phyloP scores from a whole-genome alignment of 2,329 filamentous ascomycete genomes.

The Cladosporium oxysporum region DNA sequence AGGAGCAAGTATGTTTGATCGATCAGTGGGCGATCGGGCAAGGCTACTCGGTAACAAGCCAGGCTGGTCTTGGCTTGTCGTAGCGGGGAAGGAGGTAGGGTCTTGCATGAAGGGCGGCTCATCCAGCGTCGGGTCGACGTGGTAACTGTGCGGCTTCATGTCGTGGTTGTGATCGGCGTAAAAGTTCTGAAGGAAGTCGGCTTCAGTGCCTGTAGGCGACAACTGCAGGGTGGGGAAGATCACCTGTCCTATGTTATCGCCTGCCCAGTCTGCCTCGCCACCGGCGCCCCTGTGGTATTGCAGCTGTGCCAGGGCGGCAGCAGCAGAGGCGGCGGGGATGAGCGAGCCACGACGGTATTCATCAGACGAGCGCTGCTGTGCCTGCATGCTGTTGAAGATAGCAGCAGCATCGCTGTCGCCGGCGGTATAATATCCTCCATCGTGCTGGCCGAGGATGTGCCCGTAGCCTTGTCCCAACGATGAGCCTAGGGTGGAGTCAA shows the following conservation, averaged over 20 bases:
- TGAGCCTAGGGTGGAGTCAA: slow-evolving; percentile 36
- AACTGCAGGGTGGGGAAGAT: slow-evolving; percentile 37
- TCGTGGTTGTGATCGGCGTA: slow-evolving; percentile 45
- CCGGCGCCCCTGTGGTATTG: slow-evolving; percentile 70
- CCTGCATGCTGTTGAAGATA: slow-evolving; percentile 57
- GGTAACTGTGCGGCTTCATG: slow-evolving; percentile 34
- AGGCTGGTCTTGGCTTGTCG: slow-evolving; percentile 56
- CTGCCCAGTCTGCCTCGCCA: slow-evolving; percentile 71
- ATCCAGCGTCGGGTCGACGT: slow-evolving; percentile 53
- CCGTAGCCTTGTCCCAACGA: slow-evolving; percentile 39
- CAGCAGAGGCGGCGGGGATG: slow-evolving; percentile 72
- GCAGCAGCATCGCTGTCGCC: slow-evolving; percentile 61
- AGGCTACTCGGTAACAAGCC: slow-evolving; percentile 83
- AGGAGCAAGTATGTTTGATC: slow-evolving; percentile 80
- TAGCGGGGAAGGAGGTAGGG: slow-evolving; percentile 49
- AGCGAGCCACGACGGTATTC: slow-evolving; percentile 66
- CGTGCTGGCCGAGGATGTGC: slow-evolving; percentile 44
- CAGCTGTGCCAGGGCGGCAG: slow-evolving; percentile 83
- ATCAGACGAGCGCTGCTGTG: slow-evolving; percentile 67
- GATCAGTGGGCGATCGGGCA: slow-evolving; percentile 76
- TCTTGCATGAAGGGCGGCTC: slow-evolving; percentile 54
- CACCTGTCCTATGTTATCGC: slow-evolving; percentile 42
- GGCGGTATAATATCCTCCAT: slow-evolving; percentile 42
- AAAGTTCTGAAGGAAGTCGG: slow-evolving; percentile 41
- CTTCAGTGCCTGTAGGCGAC: slow-evolving; percentile 40